Conservation (phyloP, 371 early-diverging fungal species). For the Umbelopsis sp. region DNA sequence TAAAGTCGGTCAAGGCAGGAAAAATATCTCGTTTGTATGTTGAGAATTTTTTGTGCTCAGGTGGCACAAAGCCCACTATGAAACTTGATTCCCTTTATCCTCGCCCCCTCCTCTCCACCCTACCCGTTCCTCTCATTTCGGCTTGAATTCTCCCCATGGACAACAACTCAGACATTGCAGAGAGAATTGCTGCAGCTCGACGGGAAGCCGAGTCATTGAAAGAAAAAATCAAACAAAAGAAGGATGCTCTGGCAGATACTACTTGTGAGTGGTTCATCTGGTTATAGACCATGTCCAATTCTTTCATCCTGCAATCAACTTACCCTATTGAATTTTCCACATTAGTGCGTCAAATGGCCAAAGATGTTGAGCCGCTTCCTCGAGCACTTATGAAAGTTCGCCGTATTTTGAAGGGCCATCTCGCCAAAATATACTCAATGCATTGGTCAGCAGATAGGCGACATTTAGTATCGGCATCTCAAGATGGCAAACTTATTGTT, state of each 20-base stretch:
- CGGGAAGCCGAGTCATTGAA: conserved; percentile 95
- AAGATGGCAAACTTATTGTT: conserved; percentile 97
- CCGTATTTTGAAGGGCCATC: conserved; percentile 93
- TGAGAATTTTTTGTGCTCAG: conserved; percentile 3
- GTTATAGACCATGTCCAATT: background rate
- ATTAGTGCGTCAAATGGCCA: conserved; percentile 52
- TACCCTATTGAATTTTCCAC: background rate
- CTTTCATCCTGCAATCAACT: background rate
- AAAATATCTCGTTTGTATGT: no score
- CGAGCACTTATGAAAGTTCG: conserved; percentile 93
- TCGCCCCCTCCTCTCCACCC: background rate
- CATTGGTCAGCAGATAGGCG: conserved; percentile 96
- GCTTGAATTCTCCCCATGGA: conserved; percentile 24
- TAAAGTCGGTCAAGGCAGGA: no score
- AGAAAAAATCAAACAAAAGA: conserved; percentile 93
- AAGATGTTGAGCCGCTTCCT: conserved; percentile 83
- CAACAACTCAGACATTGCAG: conserved; percentile 74
- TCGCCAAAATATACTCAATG: conserved; percentile 98
- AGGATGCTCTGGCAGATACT: conserved; percentile 91
- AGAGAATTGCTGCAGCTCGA: conserved; percentile 87
- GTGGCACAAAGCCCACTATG: conserved; percentile 17
- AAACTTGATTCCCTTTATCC: conserved; percentile 19
- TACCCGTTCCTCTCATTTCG: conserved; percentile 19
- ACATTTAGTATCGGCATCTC: conserved; percentile 94
- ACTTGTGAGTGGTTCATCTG: conserved; percentile 70